A percentile compares a stretch with the other conserved stretches of the same genome.
These are phyloP conservation scores for Dactylellina drechsleri DNA, from an alignment of 2,329 filamentous ascomycete genomes.

Conservation along the genomic window DNA sequence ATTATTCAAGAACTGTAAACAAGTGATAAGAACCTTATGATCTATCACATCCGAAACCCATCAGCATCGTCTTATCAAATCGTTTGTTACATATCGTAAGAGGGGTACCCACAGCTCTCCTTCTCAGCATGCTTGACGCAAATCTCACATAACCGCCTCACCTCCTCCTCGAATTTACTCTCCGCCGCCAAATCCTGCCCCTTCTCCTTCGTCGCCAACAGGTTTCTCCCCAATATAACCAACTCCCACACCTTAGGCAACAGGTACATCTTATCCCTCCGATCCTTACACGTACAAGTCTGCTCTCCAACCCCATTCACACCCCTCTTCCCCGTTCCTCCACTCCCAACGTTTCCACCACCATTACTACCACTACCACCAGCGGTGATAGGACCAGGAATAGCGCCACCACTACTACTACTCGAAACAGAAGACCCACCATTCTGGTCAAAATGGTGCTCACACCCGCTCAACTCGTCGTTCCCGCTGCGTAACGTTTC, in stretches of 20 bases:
- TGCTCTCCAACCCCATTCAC: slow-evolving; percentile 46
- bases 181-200: slow-evolving; percentile 59
- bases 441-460: slow-evolving; percentile 45
- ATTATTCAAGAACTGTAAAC: slow-evolving; percentile 59
- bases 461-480: slow-evolving; percentile 55
- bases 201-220: slow-evolving; percentile 58
- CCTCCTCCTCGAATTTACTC: slow-evolving; percentile 59
- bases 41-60: slow-evolving; percentile 36
- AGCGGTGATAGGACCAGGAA: not conserved
- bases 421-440: not conserved
- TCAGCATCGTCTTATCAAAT: slow-evolving; percentile 6
- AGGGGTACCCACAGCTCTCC: slow-evolving; percentile 45
- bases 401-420: not conserved
- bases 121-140: slow-evolving; percentile 58
- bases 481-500: slow-evolving; percentile 58
- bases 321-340: slow-evolving; percentile 18
- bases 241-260: slow-evolving; percentile 58
- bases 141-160: slow-evolving; percentile 57
- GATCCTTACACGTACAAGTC: slow-evolving; percentile 52
- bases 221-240: slow-evolving; percentile 57
- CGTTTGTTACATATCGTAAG: not conserved
- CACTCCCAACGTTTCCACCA: not conserved
- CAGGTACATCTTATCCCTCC: slow-evolving; percentile 58
- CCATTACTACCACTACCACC: not conserved
- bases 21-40: slow-evolving; percentile 58